phyloP scores from a whole-genome alignment of 176 grass and related monocot species.

The Bromus sterilis region DNA sequence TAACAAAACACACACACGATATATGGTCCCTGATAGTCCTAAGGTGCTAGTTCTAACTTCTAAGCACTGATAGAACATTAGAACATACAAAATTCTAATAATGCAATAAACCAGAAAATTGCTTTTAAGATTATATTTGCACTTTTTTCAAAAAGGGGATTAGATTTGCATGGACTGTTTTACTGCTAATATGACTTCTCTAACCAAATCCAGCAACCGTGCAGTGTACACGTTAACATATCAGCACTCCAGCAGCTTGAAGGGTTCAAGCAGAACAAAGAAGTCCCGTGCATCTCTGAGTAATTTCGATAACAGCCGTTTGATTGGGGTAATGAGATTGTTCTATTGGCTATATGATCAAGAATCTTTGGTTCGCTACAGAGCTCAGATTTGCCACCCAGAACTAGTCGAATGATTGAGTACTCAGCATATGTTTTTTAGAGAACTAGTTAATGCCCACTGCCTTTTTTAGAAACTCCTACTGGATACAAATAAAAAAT shows the following conservation, averaged over 20 bases:
- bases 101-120: background rate
- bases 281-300: no score
- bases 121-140: background rate
- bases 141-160: no score
- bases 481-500: background rate
- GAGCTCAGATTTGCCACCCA: background rate
- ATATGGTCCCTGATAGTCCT: no score
- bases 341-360: background rate
- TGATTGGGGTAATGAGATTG: background rate
- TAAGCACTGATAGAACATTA: background rate
- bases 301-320: background rate
- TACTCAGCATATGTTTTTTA: background rate
- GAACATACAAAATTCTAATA: background rate
- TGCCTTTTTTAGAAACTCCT: background rate
- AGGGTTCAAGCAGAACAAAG: no score
- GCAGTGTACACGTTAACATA: background rate
- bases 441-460: background rate
- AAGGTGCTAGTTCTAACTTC: background rate
- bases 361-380: no score
- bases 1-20: background rate
- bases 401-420: background rate
- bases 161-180: background rate
- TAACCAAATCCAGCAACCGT: background rate
- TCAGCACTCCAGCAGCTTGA: background rate
- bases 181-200: background rate